Conservation (phyloP, 208 protist species). For the Vickermania ingenoplastis region DNA sequence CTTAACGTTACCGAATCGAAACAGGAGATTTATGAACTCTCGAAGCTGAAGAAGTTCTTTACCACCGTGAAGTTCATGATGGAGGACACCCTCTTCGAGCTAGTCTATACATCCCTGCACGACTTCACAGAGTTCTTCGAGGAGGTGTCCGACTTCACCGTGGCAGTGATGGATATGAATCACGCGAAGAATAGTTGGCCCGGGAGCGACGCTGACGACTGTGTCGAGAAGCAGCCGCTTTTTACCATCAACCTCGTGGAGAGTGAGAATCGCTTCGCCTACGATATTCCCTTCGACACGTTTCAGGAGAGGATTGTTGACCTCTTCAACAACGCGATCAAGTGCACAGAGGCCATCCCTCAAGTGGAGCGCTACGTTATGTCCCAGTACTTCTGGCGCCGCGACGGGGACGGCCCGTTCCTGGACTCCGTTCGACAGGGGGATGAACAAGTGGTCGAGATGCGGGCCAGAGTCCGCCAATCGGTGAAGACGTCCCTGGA, state of each 20-base stretch:
- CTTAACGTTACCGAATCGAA: constrained; percentile 93
- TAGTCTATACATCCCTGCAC: constrained; percentile 85
- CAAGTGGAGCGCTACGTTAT: constrained; percentile 92
- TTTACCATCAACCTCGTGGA: constrained; percentile 89
- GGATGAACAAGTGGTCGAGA: constrained; percentile 70
- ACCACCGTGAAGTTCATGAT: constrained; percentile 96
- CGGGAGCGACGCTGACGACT: constrained; percentile 86
- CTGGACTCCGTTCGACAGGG: constrained; percentile 80
- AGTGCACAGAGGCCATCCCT: constrained; percentile 82
- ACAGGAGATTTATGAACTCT: constrained; percentile 95
- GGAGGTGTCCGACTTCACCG: constrained; percentile 84
- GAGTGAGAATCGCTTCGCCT: constrained; percentile 69
- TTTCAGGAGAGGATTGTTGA: constrained; percentile 82
- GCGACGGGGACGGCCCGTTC: constrained; percentile 86
- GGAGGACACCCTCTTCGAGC: constrained; percentile 91
- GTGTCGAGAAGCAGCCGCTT: constrained; percentile 89
- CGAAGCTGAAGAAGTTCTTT: constrained; percentile 97
- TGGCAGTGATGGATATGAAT: constrained; percentile 85
- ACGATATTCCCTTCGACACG: constrained; percentile 77
- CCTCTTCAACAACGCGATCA: constrained; percentile 84
- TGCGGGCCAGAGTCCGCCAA: constrained; percentile 59
- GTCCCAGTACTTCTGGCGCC: constrained; percentile 90
- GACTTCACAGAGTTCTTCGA: constrained; percentile 87
- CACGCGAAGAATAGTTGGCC: constrained; percentile 84
- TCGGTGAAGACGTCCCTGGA: constrained; percentile 57